Evolutionary conservation across 495 filamentous ascomycete genomes (phyloP).

Genomic region (Gamarada debralockiae): DNA sequence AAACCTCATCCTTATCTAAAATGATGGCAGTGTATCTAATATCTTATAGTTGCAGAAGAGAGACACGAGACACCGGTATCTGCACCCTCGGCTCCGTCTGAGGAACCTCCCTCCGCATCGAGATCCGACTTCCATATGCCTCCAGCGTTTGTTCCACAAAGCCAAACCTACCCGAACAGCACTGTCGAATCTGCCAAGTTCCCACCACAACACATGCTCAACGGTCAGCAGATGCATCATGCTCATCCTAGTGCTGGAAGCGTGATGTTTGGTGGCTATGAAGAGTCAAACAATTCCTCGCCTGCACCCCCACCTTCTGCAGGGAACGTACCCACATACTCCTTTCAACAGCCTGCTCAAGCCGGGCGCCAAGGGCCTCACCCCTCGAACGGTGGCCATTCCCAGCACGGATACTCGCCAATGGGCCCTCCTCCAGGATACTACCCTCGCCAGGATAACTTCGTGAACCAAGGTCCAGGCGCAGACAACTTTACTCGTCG

Average conservation of each 20-base stretch:
- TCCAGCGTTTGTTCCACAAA: conserved; percentile 30
- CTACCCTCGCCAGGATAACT: conserved; percentile 27
- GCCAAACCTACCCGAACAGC: conserved; percentile 23
- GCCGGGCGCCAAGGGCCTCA: conserved; percentile 12
- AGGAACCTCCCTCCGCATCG: conserved; percentile 18
- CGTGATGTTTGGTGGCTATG: conserved; percentile 38
- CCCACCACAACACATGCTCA: conserved; percentile 20
- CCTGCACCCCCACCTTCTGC: conserved; percentile 36
- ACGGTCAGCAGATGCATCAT: conserved; percentile 22
- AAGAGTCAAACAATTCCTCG: conserved; percentile 45
- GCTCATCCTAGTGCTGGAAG: conserved; percentile 35
- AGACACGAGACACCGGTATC: conserved; percentile 1
- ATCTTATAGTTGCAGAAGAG: background rate
- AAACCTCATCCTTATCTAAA: conserved; percentile 1
- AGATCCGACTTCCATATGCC: conserved; percentile 26
- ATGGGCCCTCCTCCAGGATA: conserved; percentile 30
- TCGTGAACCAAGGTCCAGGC: conserved; percentile 30
- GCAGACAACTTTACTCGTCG: conserved; percentile 33
- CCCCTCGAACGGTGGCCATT: conserved; percentile 19
- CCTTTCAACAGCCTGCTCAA: conserved; percentile 17
- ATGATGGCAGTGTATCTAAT: background rate
- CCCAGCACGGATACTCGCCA: conserved; percentile 25
- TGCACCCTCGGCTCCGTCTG: conserved; percentile 16
- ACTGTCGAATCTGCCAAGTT: conserved; percentile 20
- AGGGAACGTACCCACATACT: conserved; percentile 32